These are phyloP conservation scores for Elongisporangium anandrum DNA, from an alignment of 352 stramenopile species.

Conservation along the genomic window DNA sequence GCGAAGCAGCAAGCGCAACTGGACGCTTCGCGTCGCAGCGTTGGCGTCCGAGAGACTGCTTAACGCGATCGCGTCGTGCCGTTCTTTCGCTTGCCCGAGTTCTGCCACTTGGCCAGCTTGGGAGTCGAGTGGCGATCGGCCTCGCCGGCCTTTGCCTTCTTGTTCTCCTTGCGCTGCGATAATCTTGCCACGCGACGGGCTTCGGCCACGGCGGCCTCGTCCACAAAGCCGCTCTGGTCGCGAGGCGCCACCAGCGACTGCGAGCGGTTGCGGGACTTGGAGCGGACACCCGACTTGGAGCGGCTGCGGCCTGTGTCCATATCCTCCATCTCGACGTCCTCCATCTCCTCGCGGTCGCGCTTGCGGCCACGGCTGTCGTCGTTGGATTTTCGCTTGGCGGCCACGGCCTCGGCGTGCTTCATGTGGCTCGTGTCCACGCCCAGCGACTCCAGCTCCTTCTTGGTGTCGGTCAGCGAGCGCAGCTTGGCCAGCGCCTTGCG, in stretches of 20 bases:
- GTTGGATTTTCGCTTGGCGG: conserved; percentile 55
- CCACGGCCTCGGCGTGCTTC: conserved; percentile 79
- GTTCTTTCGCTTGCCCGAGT: conserved; percentile 84
- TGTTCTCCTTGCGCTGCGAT: conserved; percentile 75
- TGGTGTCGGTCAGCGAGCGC: conserved; percentile 73
- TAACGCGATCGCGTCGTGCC: conserved; percentile 80
- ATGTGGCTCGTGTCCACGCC: conserved; percentile 90
- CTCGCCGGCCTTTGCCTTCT: conserved; percentile 76
- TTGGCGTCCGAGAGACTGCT: conserved; percentile 7
- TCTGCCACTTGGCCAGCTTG: conserved; percentile 89
- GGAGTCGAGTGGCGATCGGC: conserved; percentile 71
- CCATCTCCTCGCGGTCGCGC: conserved; percentile 76
- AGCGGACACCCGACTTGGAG: conserved; percentile 65
- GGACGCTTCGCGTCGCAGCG: no score
- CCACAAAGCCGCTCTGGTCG: conserved; percentile 64
- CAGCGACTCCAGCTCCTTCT: conserved; percentile 89
- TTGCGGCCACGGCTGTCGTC: conserved; percentile 84
- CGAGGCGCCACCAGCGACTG: conserved; percentile 72
- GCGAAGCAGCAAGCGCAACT: conserved; percentile 2
- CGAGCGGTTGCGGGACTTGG: conserved; percentile 81
- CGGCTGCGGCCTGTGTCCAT: conserved; percentile 69
- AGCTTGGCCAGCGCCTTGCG: conserved; percentile 83
- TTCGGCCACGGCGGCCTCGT: conserved; percentile 34
- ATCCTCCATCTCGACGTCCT: conserved; percentile 88
- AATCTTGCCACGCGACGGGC: conserved; percentile 47